Evolutionary conservation across 192 early-diverging fungal species (phyloP).

Genomic region (Podila verticillata): DNA sequence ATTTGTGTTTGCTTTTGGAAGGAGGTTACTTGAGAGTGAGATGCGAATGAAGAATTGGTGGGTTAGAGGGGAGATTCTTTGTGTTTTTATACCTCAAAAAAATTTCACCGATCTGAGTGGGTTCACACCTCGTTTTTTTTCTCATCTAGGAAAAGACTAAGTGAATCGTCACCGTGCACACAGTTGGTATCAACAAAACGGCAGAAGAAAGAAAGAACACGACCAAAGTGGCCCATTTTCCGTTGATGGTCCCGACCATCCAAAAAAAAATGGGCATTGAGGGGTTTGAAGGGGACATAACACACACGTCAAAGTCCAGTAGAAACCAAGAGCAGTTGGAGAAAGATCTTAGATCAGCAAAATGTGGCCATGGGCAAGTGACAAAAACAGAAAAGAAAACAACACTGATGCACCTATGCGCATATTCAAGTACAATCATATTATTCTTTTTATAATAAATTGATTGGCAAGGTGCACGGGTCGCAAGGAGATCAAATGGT

Average conservation of each 20-base stretch:
- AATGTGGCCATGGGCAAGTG: neutral
- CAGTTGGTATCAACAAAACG: neutral
- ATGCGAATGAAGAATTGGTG: conserved; percentile 5
- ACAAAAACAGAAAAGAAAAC: conserved; percentile 1
- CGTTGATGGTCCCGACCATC: neutral
- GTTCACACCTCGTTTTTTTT: conserved; percentile 1
- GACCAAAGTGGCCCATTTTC: neutral
- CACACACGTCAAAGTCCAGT: neutral
- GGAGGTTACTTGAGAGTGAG: conserved; percentile 3
- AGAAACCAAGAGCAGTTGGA: neutral
- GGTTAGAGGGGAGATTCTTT: neutral
- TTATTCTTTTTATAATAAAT: neutral
- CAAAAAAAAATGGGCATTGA: conserved; percentile 2
- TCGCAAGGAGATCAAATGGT: neutral
- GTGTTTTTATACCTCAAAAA: conserved; percentile 8
- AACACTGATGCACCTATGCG: neutral
- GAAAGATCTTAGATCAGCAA: neutral
- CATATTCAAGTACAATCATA: neutral
- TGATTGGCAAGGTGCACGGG: neutral
- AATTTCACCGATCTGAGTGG: neutral
- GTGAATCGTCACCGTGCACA: conserved; percentile 9
- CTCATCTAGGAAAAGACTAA: conserved; percentile 1
- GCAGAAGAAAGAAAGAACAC: neutral
- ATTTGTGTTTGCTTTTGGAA: conserved; percentile 1
- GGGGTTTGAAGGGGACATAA: neutral